These are phyloP conservation scores for Xenosphaeropsis pyriputrescens DNA, from an alignment of 2,329 filamentous ascomycete genomes.

Conservation along the genomic window DNA sequence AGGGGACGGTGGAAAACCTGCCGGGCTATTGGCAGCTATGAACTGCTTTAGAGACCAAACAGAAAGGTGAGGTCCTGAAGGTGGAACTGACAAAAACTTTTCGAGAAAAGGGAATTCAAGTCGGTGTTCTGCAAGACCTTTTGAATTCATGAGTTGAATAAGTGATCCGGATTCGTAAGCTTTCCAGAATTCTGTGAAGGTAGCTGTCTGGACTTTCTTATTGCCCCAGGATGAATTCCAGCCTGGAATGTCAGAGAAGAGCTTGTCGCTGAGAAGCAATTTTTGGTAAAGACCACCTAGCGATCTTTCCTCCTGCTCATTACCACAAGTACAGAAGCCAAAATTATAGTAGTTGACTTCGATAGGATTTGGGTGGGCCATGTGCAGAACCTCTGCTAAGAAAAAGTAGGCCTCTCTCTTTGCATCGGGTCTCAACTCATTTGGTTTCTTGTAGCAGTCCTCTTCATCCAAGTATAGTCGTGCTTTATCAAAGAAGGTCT, in stretches of 20 bases:
- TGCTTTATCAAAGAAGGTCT: not conserved
- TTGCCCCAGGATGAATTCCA: not conserved
- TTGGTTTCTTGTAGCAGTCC: not conserved
- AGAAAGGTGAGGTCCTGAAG: slow-evolving; percentile 5
- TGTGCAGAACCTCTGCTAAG: not conserved
- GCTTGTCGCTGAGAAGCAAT: not conserved
- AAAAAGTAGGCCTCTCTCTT: not conserved
- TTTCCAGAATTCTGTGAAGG: slow-evolving; percentile 16
- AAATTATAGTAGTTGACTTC: slow-evolving; percentile 2
- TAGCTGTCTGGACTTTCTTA: slow-evolving; percentile 1
- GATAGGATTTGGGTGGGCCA: not conserved
- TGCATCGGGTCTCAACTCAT: not conserved
- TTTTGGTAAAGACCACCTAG: not conserved
- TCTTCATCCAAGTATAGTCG: not conserved
- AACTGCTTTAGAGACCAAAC: slow-evolving; percentile 17
- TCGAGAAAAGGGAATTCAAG: not conserved
- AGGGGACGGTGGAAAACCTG: slow-evolving; percentile 3
- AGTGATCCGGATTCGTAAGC: slow-evolving; percentile 13
- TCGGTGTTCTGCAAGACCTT: slow-evolving; percentile 8
- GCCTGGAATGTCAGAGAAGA: not conserved
- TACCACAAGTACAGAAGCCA: slow-evolving; percentile 2
- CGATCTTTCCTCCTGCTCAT: not conserved
- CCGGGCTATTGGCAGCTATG: slow-evolving; percentile 9
- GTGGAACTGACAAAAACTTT: not conserved
- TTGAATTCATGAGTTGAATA: slow-evolving; percentile 14